These are phyloP conservation scores for Monascus purpureus DNA, from an alignment of 495 filamentous ascomycete species.

Conservation along the genomic window DNA sequence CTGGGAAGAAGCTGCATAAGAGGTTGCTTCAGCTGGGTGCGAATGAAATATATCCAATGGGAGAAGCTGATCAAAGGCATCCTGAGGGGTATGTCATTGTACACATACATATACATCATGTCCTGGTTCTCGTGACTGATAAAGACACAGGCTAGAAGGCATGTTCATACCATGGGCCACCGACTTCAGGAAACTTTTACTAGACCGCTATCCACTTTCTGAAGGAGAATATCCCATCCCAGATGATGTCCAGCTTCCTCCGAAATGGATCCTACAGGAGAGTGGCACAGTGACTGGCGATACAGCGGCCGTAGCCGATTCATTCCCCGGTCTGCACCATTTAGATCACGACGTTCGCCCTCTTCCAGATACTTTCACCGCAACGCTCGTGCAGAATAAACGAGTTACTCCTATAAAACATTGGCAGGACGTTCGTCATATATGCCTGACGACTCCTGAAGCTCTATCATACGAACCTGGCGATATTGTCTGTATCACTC, in stretches of 20 bases:
- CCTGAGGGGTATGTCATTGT: constrained; percentile 59
- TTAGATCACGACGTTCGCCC: constrained; percentile 36
- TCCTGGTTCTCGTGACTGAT: constrained; percentile 7
- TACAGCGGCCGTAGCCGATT: constrained; percentile 2
- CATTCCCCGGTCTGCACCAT: constrained; percentile 15
- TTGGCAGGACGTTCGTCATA: constrained; percentile 86
- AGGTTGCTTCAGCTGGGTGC: constrained; percentile 78
- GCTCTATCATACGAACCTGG: constrained; percentile 46
- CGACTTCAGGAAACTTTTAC: constrained; percentile 46
- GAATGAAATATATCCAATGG: constrained; percentile 56
- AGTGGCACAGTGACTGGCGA: constrained; percentile 19
- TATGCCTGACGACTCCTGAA: constrained; percentile 41
- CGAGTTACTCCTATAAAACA: constrained; percentile 62
- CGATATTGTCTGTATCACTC: constrained; percentile 63
- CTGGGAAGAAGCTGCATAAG: constrained; percentile 73
- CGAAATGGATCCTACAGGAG: constrained; percentile 64
- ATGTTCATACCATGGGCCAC: constrained; percentile 66
- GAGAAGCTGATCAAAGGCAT: constrained; percentile 87
- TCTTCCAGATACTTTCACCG: constrained; percentile 33
- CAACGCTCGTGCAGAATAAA: constrained; percentile 39
- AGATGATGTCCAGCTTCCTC: constrained; percentile 59
- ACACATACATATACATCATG: not conserved
- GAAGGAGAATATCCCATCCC: constrained; percentile 53
- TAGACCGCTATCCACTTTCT: constrained; percentile 56
- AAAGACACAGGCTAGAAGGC: constrained; percentile 51